phyloP scores from a whole-genome alignment of 306 rosid genomes.

The Cucurbita pepo region DNA sequence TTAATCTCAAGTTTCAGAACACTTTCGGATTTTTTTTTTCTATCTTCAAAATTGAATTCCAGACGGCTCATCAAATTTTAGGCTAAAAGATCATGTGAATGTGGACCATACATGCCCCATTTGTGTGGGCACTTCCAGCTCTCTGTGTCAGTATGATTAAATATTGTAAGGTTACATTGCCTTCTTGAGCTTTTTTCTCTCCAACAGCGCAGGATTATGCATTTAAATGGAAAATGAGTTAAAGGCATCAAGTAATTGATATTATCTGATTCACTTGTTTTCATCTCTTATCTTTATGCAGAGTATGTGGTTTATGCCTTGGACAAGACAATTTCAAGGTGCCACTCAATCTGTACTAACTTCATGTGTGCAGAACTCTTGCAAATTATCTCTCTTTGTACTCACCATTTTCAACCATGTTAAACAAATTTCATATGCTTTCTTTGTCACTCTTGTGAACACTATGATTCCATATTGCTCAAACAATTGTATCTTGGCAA shows the following conservation, averaged over 20 bases:
- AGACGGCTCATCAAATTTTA: neutral
- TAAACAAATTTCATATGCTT: neutral
- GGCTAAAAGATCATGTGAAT: neutral
- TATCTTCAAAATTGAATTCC: neutral
- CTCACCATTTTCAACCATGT: neutral
- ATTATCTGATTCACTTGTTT: constrained; percentile 6
- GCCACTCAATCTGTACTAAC: constrained; percentile 10
- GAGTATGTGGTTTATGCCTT: constrained; percentile 56
- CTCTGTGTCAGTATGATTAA: neutral
- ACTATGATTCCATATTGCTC: neutral
- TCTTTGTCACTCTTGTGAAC: neutral
- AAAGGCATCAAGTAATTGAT: neutral
- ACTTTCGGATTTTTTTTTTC: neutral
- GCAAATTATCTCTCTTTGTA: neutral
- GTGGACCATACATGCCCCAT: neutral
- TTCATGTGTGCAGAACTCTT: neutral
- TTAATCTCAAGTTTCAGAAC: neutral
- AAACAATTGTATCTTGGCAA: neutral
- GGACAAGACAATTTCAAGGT: constrained; percentile 84
- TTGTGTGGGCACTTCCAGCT: neutral
- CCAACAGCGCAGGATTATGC: neutral
- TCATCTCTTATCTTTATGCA: constrained; percentile 23
- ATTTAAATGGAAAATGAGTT: neutral
- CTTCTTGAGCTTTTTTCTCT: neutral
- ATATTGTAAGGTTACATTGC: neutral